Conservation (phyloP, 257 asterid genomes). For the Solanum pennellii region DNA sequence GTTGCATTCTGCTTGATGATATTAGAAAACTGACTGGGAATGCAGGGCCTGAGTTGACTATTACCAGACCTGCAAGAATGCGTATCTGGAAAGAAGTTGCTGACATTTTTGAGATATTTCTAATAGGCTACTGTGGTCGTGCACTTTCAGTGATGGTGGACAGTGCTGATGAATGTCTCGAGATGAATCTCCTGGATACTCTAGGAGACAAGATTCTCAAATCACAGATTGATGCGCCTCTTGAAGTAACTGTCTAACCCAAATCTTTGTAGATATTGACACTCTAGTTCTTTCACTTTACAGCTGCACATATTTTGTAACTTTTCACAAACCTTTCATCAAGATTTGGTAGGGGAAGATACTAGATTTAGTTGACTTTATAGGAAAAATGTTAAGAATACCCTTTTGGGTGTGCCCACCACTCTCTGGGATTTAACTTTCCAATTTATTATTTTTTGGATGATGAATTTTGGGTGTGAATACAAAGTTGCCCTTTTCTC, state of each 20-base stretch:
- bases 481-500: not conserved
- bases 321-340: not conserved
- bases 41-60: slow-evolving; percentile 18
- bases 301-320: not conserved
- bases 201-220: slow-evolving; percentile 73
- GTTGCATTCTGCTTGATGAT: slow-evolving; percentile 53
- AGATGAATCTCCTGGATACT: slow-evolving; percentile 67
- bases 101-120: slow-evolving; percentile 77
- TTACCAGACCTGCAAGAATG: slow-evolving; percentile 46
- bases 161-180: slow-evolving; percentile 70
- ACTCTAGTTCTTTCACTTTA: slow-evolving; percentile 4
- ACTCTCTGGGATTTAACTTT: not conserved
- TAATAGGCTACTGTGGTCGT: slow-evolving; percentile 94
- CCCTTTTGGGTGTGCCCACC: not conserved
- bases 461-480: not conserved
- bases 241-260: slow-evolving; percentile 48
- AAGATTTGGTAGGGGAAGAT: not conserved
- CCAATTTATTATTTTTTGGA: not conserved
- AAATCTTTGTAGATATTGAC: not conserved
- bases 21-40: slow-evolving; percentile 27
- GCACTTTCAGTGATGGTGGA: slow-evolving; percentile 52
- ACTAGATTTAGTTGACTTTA: not conserved
- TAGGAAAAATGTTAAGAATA: not conserved
- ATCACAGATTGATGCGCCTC: slow-evolving; percentile 60
- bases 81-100: slow-evolving; percentile 95